Base-by-base conservation (phyloP, 2,329 filamentous ascomycete species). In the Colletotrichum falcatum region DNA sequence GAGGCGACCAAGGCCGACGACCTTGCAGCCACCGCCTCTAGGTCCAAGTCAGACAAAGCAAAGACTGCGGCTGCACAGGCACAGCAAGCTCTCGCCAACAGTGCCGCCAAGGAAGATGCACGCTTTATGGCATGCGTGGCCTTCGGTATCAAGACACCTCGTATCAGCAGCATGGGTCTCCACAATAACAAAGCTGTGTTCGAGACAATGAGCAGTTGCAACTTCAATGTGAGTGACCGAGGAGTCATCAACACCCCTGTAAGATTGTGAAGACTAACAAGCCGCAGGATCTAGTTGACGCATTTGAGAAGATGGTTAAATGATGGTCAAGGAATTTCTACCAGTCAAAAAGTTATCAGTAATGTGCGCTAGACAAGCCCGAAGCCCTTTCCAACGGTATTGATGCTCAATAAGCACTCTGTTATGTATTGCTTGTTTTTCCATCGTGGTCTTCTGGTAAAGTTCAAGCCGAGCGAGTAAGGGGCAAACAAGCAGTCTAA, bases 91-190 rank as follows among this genome's bases (percentile, higher is more conserved):
- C 44, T 70, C 28, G 63, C 67, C 33, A 70, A 70, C 11, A 73
- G 69, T 1, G 73, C 78, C 0, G 82, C 85, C 1, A 81, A 87
- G 2, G 86, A 91, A 56, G 89, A 91, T 75, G 82, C 89, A 2
- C 78, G 89, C 16, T 87, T 90, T 72, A 78, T 91, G 35, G 87
- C 89, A 0, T 82, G 86, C 26, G 79, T 91, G 5, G 89, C 88
- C 0, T 91, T 90, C 75, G 89, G 89, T 0, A 90, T 91, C 75
- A 82, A 81, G 54, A 91, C 87, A 73, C 89, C 89, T 0, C 79
- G 88, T 1, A 82, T 89, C 0, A 82, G 78, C 6, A 77, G 80
- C 46, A 75, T 88, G 62, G 87, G 84, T 74, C 73, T 90, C 39
- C 79, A 83, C 16, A 85, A 79, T 61, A 76, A 76, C 9, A 55